Conservation (phyloP, 805 yeast species). For the Komagataella pastoris region DNA sequence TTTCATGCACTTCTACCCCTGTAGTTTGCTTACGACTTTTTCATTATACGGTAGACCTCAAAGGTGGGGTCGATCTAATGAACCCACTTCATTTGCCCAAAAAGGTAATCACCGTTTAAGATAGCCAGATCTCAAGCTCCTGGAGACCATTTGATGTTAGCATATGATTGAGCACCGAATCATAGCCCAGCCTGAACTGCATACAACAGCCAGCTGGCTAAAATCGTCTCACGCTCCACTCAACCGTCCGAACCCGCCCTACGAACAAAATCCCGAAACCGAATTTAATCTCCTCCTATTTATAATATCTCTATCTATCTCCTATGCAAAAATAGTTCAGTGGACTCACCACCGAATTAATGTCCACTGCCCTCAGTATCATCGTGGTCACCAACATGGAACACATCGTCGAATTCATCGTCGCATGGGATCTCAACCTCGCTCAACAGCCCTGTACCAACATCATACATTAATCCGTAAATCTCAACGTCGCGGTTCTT, state of each 20-base stretch:
- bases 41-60: too few relatives aligned
- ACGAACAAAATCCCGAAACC: not conserved
- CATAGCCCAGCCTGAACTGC: too few relatives aligned
- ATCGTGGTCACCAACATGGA: conserved; percentile 8
- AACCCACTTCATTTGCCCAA: not conserved
- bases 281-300: not conserved
- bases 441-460: conserved; percentile 52
- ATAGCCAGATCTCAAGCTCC: not conserved
- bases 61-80: too few relatives aligned
- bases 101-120: not conserved
- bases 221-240: too few relatives aligned
- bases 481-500: conserved; percentile 54
- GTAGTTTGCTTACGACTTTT: too few relatives aligned
- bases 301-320: not conserved
- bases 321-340: not conserved
- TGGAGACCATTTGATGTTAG: too few relatives aligned
- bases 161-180: too few relatives aligned
- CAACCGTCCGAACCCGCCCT: too few relatives aligned
- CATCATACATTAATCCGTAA: conserved; percentile 78
- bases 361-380: conserved; percentile 5
- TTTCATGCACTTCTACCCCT: not conserved
- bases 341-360: not conserved
- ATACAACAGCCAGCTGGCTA: too few relatives aligned
- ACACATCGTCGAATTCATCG: conserved; percentile 6
- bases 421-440: conserved; percentile 16